Conservation (phyloP, 2,329 filamentous ascomycete species). For the Verticillium longisporum region DNA sequence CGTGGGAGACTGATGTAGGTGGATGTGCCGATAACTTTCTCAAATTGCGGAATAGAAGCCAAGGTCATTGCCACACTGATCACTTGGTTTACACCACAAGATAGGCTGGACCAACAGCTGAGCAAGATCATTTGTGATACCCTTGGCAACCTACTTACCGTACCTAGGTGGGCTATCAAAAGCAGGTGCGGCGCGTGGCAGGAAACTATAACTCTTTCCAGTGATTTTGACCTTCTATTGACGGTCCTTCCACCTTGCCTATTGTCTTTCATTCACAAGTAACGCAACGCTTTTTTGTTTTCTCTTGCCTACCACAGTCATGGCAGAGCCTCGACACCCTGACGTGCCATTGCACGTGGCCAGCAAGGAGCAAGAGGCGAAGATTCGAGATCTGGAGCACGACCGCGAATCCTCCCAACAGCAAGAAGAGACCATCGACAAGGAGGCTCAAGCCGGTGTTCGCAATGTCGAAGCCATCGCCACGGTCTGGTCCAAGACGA, state of each 20-base stretch:
- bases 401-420: background rate
- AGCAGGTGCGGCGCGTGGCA: background rate
- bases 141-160: background rate
- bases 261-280: background rate
- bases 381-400: background rate
- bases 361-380: background rate
- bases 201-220: background rate
- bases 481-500: slow-evolving; percentile 28
- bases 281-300: background rate
- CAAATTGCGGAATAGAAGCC: background rate
- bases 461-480: slow-evolving; percentile 31
- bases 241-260: background rate
- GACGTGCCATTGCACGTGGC: background rate
- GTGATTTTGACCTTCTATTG: background rate
- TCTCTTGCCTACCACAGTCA: background rate
- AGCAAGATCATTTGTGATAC: background rate
- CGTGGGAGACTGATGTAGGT: background rate
- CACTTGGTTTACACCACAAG: background rate
- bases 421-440: background rate
- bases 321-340: background rate
- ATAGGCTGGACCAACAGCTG: background rate
- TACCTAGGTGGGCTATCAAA: background rate
- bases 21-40: background rate
- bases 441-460: background rate
- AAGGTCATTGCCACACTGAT: background rate